Evolutionary conservation across 768 basidiomycete genomes (phyloP), one percentile per base, ranked within the genome.

Genomic region (Hypholoma fasciculare): DNA sequence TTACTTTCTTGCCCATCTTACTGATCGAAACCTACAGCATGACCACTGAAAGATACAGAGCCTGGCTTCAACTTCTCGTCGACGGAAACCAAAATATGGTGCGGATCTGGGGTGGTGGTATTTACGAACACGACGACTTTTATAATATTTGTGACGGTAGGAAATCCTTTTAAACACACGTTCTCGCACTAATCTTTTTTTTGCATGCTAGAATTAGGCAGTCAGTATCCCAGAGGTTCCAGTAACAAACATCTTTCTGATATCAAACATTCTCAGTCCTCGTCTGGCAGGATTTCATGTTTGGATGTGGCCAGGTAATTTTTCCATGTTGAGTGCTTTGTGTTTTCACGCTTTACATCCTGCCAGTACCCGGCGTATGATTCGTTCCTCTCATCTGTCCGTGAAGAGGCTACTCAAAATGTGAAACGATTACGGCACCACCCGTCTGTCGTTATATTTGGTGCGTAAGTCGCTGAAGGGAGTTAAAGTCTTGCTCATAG

Each of bases 221-320:
- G 85, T 86, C 67, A 68, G 80, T 68, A 43, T 9, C 30, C 30
- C 30, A 7, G 39, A 39, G 9, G 42, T 51, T 6, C 53, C 8
- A 16, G 54, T 11, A 40, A 20, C 19, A 9, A 40, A 14, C 17
- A 46, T 46, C 0, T 54, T 26, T 54, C 50, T 26, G 40, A 52
- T 54, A n/a, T 63, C n/a, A 44, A 59, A 43, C 58, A 40, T 36
- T 39, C 57, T n/a, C 54, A 85, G 85, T 98, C 49, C 79, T 97
- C 36, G 94, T 97, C 27, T 97, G 96, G 96, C 96, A 97, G 74
- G 96, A 98, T 73, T 96, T 97, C 72, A 89, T 92, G 89, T 98
- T 98, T 70, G 94, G 88, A 34, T 97, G 96, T 70, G 96, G 95
- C 26, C 92, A 93, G 78, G 89, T 90, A 59, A 14, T 74, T 63